Evolutionary conservation across 768 basidiomycete species (phyloP).

Genomic region (Tephrocybe sp.): DNA sequence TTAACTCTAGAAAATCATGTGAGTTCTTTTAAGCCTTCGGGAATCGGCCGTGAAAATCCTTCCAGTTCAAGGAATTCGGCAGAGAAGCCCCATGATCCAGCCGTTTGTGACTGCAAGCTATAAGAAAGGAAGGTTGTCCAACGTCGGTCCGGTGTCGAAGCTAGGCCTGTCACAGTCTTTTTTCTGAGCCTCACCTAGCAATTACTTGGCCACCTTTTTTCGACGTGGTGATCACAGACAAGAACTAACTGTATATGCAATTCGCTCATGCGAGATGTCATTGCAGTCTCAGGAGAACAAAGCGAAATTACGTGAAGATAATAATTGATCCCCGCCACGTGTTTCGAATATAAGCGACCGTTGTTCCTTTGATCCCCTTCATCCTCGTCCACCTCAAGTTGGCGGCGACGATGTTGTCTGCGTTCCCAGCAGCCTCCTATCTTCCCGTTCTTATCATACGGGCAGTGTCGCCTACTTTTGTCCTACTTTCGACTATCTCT

Average conservation of each 20-base stretch:
- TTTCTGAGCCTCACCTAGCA: no score
- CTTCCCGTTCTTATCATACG: constrained; percentile 56
- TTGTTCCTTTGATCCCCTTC: constrained; percentile 12
- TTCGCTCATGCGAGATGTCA: constrained; percentile 1
- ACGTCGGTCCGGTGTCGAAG: no score
- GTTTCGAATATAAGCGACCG: constrained; percentile 22
- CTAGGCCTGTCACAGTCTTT: no score
- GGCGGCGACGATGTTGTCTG: constrained; percentile 30
- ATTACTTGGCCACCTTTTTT: no score
- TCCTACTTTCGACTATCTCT: constrained; percentile 62
- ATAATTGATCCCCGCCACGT: constrained; percentile 23
- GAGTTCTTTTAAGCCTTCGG: no score
- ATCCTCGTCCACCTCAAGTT: constrained; percentile 19
- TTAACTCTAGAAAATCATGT: no score
- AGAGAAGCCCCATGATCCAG: no score
- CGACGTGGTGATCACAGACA: neutral
- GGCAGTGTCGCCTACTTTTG: constrained; percentile 66
- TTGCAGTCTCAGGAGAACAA: constrained; percentile 1
- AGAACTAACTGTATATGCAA: neutral
- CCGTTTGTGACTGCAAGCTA: no score
- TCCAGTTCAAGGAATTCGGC: neutral
- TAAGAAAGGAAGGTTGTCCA: no score
- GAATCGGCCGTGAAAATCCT: neutral
- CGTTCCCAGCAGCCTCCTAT: constrained; percentile 18
- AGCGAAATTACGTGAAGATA: constrained; percentile 18